Evolutionary conservation across 2,329 filamentous ascomycete species (phyloP), one percentile per base, ranked within the genome.

Genomic region (Diaporthe australafricana): DNA sequence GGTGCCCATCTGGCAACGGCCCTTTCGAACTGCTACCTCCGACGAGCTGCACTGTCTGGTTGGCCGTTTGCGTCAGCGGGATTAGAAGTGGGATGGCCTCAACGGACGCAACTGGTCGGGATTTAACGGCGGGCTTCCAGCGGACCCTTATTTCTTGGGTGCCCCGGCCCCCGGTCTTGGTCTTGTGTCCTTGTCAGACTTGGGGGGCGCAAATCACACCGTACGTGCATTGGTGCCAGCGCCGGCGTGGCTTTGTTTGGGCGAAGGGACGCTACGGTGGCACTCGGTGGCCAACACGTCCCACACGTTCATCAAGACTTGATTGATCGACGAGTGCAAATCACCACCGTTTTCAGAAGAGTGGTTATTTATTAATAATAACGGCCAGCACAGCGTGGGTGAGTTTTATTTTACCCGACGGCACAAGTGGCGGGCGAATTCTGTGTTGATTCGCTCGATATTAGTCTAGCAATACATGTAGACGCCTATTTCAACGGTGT

Each of bases 231-330:
- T 63, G 42, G 42, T 63, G 57, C 57, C 57, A 35, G 42, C 57
- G 42, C 57, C 42, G 42, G 57, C 42, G 50, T 35, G 57, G 20
- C 30, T 38, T 25, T 27, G 50, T 30, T 27, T 56, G 50, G 45
- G 50, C 30, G 50, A 68, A 35, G 52, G 40, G 40, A 45, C 52
- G 32, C 66, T 65, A 38, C 30, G 45, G 57, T 63, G 32, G 32
- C 32, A 35, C 32, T 35, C 32, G 32, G 32, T 35, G 57, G 60
- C 60, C 60, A 65, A 65, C 60, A 25, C 45, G 60, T 65, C 60
- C 60, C 60, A 65, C 60, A 65, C 60, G 60, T 65, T 65, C 60
- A 65, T 38, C 60, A 48, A 65, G 42, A 38, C 60, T 25, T 38
- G 42, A 27, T 25, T 48, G 42, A 50, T 65, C 42, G 42, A 48